Evolutionary conservation across 768 basidiomycete species (phyloP).

Genomic region (Solioccasus polychromus): DNA sequence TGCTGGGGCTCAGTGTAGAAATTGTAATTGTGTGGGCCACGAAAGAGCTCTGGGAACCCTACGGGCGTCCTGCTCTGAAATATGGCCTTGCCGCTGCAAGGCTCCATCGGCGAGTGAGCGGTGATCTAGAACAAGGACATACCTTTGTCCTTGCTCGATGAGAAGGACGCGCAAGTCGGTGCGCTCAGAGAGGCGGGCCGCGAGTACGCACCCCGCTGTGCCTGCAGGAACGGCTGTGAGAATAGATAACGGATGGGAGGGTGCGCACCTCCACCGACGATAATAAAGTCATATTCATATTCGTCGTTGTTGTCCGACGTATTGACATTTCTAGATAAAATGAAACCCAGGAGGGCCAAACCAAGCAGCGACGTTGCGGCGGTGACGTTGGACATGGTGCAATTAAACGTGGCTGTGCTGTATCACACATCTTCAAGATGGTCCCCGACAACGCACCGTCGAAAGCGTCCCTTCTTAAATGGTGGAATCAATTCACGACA

Average conservation of each 20-base stretch:
- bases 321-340: too few species aligned
- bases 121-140: neutral
- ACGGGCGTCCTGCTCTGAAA: constrained; percentile 43
- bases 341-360: too few species aligned
- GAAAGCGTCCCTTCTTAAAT: constrained; percentile 67
- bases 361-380: too few species aligned
- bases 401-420: neutral
- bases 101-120: neutral
- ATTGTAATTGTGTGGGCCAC: constrained; percentile 47
- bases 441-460: constrained; percentile 36
- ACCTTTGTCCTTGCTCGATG: constrained; percentile 48
- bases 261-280: constrained; percentile 51
- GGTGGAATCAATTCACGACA: constrained; percentile 81
- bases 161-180: constrained; percentile 36
- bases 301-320: too few species aligned
- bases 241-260: rapidly evolving
- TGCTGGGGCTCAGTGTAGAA: constrained; percentile 57
- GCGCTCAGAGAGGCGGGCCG: constrained; percentile 42
- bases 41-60: constrained; percentile 42
- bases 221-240: constrained; percentile 23
- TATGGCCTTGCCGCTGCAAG: constrained; percentile 42
- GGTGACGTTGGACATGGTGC: constrained; percentile 27
- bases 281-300: constrained; percentile 47
- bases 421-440: constrained; percentile 11
- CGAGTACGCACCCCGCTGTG: constrained; percentile 45